A percentile compares a stretch with the other conserved stretches of the same genome.
Evolutionary conservation across 2,329 filamentous ascomycete species (phyloP).

Genomic region (Raffaelea albimanens): DNA sequence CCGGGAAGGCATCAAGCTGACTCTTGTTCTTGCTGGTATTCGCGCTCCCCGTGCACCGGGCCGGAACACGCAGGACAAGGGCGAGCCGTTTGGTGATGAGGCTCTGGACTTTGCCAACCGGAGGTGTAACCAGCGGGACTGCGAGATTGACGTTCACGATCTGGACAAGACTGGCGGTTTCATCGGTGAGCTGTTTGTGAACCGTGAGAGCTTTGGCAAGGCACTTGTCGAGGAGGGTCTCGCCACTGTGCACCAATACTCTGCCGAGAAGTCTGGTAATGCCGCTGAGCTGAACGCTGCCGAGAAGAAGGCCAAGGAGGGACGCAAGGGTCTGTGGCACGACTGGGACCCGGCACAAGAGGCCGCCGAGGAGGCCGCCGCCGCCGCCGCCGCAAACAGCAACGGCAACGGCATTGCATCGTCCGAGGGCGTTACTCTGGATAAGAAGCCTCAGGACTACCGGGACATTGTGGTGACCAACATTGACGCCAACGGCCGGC

Average conservation of each 20-base stretch:
- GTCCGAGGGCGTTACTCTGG: constrained; percentile 37
- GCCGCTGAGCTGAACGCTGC: constrained; percentile 78
- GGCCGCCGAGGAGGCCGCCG: constrained; percentile 42
- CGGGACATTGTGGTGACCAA: constrained; percentile 89
- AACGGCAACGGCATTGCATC: constrained; percentile 41
- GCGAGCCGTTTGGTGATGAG: constrained; percentile 92
- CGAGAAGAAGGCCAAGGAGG: constrained; percentile 83
- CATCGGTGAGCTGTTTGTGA: constrained; percentile 88
- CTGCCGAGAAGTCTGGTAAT: constrained; percentile 90
- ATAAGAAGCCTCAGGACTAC: constrained; percentile 72
- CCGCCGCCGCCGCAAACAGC: constrained; percentile 28
- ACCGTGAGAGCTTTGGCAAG: constrained; percentile 93
- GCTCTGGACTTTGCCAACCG: constrained; percentile 84
- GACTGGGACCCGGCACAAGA: constrained; percentile 87
- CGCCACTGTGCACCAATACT: constrained; percentile 86
- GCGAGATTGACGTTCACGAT: constrained; percentile 89
- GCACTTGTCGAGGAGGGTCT: constrained; percentile 87
- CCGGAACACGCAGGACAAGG: constrained; percentile 62
- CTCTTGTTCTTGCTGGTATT: constrained; percentile 87
- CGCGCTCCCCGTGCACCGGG: constrained; percentile 81
- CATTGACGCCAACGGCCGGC: constrained; percentile 68
- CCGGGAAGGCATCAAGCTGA: constrained; percentile 88
- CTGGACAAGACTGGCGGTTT: constrained; percentile 96
- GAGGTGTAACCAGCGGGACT: constrained; percentile 86
- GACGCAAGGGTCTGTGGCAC: constrained; percentile 79